Conservation (phyloP, 2,329 filamentous ascomycete genomes). For the Tolypocladium ovalisporum region DNA sequence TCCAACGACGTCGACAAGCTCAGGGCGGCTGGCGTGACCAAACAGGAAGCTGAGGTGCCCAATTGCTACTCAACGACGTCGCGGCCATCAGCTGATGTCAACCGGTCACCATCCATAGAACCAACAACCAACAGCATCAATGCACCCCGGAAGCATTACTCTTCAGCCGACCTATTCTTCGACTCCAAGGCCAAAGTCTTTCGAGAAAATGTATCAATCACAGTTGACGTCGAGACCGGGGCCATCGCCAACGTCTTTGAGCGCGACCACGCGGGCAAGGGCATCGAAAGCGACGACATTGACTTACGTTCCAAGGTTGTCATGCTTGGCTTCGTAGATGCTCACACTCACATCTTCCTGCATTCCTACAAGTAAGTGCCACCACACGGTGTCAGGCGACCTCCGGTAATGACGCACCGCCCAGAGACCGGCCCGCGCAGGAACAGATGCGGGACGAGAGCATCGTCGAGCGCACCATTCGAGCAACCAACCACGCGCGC, state of each 20-base stretch:
- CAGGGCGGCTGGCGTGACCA: neutral
- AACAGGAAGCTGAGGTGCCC: neutral
- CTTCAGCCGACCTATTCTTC: neutral
- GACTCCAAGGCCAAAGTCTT: neutral
- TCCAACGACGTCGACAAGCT: neutral
- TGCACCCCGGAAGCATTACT: neutral
- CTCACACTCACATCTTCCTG: constrained; percentile 46
- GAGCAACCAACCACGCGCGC: constrained; percentile 40
- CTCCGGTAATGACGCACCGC: neutral
- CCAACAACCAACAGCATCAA: neutral
- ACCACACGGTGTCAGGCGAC: neutral
- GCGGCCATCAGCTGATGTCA: neutral
- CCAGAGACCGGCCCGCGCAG: constrained; percentile 25
- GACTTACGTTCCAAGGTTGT: constrained; percentile 42
- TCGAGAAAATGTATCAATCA: neutral
- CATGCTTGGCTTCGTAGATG: constrained; percentile 42
- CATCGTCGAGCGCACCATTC: constrained; percentile 43
- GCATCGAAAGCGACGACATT: constrained; percentile 25
- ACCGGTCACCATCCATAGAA: neutral
- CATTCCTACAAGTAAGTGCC: constrained; percentile 30
- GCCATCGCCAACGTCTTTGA: neutral
- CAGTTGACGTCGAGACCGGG: neutral
- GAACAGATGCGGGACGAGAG: constrained; percentile 48
- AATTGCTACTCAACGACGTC: neutral
- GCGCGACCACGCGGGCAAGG: neutral